Conservation (phyloP, 2,329 filamentous ascomycete genomes). For the Pseudogymnoascus sp. region DNA sequence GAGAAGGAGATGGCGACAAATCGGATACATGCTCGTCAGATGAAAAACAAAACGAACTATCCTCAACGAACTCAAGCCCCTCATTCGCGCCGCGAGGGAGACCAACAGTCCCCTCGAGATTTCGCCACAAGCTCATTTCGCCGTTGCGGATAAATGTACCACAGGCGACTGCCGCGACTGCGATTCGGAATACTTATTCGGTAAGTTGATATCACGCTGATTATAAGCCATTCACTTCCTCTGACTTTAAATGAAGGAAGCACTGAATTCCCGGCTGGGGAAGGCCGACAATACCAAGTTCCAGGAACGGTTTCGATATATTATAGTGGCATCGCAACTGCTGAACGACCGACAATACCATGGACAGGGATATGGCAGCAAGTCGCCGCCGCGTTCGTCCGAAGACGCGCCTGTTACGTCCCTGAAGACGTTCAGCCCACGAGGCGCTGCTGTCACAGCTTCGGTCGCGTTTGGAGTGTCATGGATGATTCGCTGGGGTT, state of each 20-base stretch:
- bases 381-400: background rate
- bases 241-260: slow-evolving; percentile 40
- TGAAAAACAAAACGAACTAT: slow-evolving; percentile 10
- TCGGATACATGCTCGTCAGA: slow-evolving; percentile 6
- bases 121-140: slow-evolving; percentile 40
- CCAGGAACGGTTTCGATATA: slow-evolving; percentile 86
- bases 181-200: slow-evolving; percentile 42
- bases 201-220: slow-evolving; percentile 30
- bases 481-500: slow-evolving; percentile 64
- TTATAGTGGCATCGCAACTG: slow-evolving; percentile 84
- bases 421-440: slow-evolving; percentile 40
- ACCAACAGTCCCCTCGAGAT: slow-evolving; percentile 44
- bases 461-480: slow-evolving; percentile 45
- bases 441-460: slow-evolving; percentile 58
- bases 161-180: slow-evolving; percentile 33
- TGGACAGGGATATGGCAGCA: slow-evolving; percentile 27
- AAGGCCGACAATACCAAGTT: slow-evolving; percentile 75
- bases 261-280: slow-evolving; percentile 63
- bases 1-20: slow-evolving; percentile 8
- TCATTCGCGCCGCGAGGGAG: slow-evolving; percentile 48
- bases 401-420: background rate
- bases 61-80: slow-evolving; percentile 22
- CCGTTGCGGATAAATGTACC: slow-evolving; percentile 37
- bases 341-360: slow-evolving; percentile 60
- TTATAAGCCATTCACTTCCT: slow-evolving; percentile 31